phyloP scores from a whole-genome alignment of 148 eudicot genomes.

The Chenopodium berlandieri region DNA sequence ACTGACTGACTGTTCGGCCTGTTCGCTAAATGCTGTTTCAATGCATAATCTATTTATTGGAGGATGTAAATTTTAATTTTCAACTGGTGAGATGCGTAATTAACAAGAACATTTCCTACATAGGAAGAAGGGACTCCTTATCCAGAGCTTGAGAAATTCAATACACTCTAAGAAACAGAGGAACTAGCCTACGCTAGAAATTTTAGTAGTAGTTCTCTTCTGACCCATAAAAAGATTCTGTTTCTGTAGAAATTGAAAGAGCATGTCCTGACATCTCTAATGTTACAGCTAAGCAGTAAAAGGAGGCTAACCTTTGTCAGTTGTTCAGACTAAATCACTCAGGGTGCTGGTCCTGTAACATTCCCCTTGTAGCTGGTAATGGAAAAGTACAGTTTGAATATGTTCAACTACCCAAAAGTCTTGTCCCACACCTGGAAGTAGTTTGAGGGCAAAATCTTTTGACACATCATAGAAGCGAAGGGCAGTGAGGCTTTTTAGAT shows the following conservation, averaged over 20 bases:
- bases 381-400: slow-evolving; percentile 7
- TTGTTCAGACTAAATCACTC: neutral
- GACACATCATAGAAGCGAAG: slow-evolving; percentile 23
- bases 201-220: no score
- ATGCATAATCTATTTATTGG: no score
- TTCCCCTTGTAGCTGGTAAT: slow-evolving; percentile 16
- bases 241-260: neutral
- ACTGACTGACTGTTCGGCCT: no score
- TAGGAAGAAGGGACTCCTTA: no score
- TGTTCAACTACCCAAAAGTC: slow-evolving; percentile 2
- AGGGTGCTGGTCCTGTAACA: slow-evolving; percentile 9
- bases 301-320: neutral
- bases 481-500: slow-evolving; percentile 18
- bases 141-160: no score
- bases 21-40: no score
- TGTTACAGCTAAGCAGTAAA: neutral
- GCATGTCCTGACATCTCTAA: neutral
- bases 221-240: no score
- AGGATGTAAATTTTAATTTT: no score
- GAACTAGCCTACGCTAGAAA: no score
- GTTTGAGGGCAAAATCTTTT: slow-evolving; percentile 8
- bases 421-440: neutral
- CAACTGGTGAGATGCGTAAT: no score
- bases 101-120: no score
- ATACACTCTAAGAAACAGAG: no score